Conservation (phyloP, 2,329 filamentous ascomycete species). For the Fusarium subglutinans region DNA sequence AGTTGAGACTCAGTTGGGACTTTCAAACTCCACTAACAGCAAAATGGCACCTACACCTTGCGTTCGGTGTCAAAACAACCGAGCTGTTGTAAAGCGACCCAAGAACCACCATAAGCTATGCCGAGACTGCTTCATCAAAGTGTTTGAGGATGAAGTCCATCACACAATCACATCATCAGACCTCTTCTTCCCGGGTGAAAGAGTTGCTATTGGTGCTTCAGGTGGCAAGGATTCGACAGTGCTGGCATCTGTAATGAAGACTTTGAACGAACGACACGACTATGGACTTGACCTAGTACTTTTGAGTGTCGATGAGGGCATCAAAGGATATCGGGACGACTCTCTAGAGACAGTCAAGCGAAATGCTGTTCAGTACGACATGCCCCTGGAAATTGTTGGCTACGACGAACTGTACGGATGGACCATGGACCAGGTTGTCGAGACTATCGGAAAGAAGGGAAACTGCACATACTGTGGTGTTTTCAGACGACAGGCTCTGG, state of each 20-base stretch:
- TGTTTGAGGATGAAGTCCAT: constrained; percentile 94
- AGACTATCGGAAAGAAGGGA: constrained; percentile 95
- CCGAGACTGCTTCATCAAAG: constrained; percentile 82
- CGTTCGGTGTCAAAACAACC: constrained; percentile 76
- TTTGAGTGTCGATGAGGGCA: constrained; percentile 95
- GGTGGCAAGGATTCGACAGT: constrained; percentile 98
- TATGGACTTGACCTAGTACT: constrained; percentile 89
- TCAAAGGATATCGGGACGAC: constrained; percentile 96
- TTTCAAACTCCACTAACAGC: neutral
- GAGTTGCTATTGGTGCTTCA: constrained; percentile 92
- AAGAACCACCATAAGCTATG: constrained; percentile 97
- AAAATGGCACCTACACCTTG: constrained; percentile 82
- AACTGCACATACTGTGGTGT: constrained; percentile 99
- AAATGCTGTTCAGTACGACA: constrained; percentile 89
- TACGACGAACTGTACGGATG: constrained; percentile 96
- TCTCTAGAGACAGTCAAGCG: constrained; percentile 95
- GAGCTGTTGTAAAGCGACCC: constrained; percentile 90
- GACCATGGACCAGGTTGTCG: constrained; percentile 99
- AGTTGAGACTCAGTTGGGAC: neutral
- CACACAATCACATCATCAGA: constrained; percentile 84
- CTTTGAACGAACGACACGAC: constrained; percentile 86
- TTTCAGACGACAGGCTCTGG: constrained; percentile 91
- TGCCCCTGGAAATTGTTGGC: constrained; percentile 90
- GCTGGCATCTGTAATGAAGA: constrained; percentile 92
- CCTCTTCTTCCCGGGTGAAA: constrained; percentile 87